These are phyloP conservation scores for Termitomyces sp. DNA, from an alignment of 768 basidiomycete species.

Conservation along the genomic window DNA sequence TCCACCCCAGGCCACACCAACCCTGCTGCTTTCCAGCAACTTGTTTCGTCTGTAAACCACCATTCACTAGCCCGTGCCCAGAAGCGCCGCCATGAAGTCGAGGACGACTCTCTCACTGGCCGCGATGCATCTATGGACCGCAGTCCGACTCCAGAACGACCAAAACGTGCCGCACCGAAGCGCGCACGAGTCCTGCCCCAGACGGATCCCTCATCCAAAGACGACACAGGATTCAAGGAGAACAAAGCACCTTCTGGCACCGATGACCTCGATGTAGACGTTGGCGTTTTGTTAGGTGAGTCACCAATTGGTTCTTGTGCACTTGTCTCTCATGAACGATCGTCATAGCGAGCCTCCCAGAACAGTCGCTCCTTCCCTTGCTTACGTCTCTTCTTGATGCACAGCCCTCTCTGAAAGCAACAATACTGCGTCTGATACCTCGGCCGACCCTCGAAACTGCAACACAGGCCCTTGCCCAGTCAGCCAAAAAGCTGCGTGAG, in stretches of 20 bases:
- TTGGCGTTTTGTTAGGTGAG: constrained; percentile 77
- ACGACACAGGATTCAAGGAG: constrained; percentile 40
- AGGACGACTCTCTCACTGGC: constrained; percentile 45
- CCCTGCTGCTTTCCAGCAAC: constrained; percentile 47
- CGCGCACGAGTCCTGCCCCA: constrained; percentile 44
- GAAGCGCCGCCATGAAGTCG: constrained; percentile 64
- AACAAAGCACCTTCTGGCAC: constrained; percentile 31
- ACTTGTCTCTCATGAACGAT: constrained; percentile 9
- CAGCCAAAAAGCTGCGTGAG: constrained; percentile 70
- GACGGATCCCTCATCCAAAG: constrained; percentile 27
- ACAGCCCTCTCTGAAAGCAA: constrained; percentile 67
- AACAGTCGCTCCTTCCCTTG: constrained; percentile 70
- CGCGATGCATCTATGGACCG: constrained; percentile 78
- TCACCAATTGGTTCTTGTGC: constrained; percentile 6
- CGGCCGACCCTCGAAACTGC: constrained; percentile 79
- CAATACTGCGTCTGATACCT: constrained; percentile 73
- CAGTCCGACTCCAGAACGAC: constrained; percentile 78
- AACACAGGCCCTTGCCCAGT: constrained; percentile 57
- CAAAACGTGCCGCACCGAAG: constrained; percentile 65
- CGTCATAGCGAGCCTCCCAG: constrained; percentile 67
- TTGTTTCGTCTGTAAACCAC: constrained; percentile 45
- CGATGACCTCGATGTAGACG: constrained; percentile 63
- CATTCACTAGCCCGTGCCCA: constrained; percentile 34
- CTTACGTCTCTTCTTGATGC: constrained; percentile 60
- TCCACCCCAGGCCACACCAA: constrained; percentile 42